phyloP scores from a whole-genome alignment of 2,329 filamentous ascomycete species.

The Salinomyces thailandicus region DNA sequence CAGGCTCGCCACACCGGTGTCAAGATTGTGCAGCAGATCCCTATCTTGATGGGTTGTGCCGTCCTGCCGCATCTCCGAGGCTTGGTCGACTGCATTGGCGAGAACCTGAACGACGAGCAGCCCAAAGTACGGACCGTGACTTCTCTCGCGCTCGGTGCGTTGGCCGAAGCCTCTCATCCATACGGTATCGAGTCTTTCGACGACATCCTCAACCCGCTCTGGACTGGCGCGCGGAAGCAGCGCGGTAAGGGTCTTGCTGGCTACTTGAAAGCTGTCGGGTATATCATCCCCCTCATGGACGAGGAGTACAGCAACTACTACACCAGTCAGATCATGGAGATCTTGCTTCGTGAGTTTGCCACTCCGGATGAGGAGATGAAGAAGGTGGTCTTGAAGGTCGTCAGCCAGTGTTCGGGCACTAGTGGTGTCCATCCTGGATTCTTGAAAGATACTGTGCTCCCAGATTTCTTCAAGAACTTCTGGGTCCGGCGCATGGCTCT shows the following conservation, averaged over 20 bases:
- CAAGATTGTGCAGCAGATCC: conserved; percentile 98
- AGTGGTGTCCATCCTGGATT: conserved; percentile 92
- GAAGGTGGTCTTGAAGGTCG: conserved; percentile 94
- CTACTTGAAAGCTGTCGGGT: conserved; percentile 94
- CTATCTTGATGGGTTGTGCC: conserved; percentile 96
- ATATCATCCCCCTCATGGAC: conserved; percentile 98
- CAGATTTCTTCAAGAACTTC: conserved; percentile 97
- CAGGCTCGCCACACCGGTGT: conserved; percentile 95
- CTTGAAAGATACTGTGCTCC: conserved; percentile 85
- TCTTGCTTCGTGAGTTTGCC: conserved; percentile 86
- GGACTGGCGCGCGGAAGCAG: conserved; percentile 93
- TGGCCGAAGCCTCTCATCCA: conserved; percentile 92
- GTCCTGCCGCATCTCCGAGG: conserved; percentile 92
- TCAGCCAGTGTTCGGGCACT: conserved; percentile 89
- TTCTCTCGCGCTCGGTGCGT: conserved; percentile 82
- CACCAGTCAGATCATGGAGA: conserved; percentile 97
- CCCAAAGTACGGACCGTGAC: conserved; percentile 96
- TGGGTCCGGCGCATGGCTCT: conserved; percentile 96
- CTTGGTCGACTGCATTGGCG: conserved; percentile 88
- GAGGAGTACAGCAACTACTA: conserved; percentile 99
- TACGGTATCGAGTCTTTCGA: conserved; percentile 99
- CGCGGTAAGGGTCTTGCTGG: conserved; percentile 90
- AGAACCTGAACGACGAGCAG: conserved; percentile 94
- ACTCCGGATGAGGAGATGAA: conserved; percentile 99
- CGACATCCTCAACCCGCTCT: conserved; percentile 90